Percentiles rank a stretch among this genome's conserved stretches.
Evolutionary conservation across 345 rosid genomes (phyloP).

Genomic region (Reutealis trisperma): DNA sequence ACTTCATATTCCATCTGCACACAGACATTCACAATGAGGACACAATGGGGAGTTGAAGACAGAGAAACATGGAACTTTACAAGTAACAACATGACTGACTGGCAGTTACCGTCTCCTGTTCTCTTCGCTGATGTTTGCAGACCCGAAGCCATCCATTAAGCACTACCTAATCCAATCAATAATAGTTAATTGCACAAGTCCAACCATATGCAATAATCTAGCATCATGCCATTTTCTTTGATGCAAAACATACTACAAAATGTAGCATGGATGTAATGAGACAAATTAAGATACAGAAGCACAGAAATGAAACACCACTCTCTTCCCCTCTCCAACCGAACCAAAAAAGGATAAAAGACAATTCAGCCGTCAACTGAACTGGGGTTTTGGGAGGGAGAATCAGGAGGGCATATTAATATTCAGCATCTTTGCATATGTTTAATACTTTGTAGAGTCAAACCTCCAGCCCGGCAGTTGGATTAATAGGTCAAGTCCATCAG

Average conservation of each 20-base stretch:
- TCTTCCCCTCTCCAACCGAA: not conserved
- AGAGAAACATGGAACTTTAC: conserved; percentile 10
- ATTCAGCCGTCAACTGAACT: not conserved
- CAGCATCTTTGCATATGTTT: not conserved
- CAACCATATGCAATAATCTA: conserved; percentile 20
- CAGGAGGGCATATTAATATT: not conserved
- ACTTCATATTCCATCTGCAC: conserved; percentile 89
- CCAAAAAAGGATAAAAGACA: not conserved
- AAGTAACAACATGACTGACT: conserved; percentile 1
- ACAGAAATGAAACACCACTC: not conserved
- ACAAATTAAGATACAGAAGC: not conserved
- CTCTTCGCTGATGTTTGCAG: conserved; percentile 75
- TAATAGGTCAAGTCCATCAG: not conserved
- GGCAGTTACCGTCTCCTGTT: conserved; percentile 70
- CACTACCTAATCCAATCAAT: conserved; percentile 47
- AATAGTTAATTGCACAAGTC: conserved; percentile 10
- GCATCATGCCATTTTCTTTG: conserved; percentile 7
- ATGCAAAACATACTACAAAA: conserved; percentile 2
- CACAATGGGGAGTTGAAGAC: not conserved
- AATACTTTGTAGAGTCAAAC: not conserved
- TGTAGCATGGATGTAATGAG: not conserved
- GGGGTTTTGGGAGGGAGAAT: not conserved
- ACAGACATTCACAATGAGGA: conserved; percentile 19
- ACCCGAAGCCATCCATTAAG: conserved; percentile 94
- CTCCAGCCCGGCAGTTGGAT: not conserved